These are phyloP conservation scores for Aspergillus ochraceus DNA, from an alignment of 2,329 filamentous ascomycete species.

Conservation along the genomic window DNA sequence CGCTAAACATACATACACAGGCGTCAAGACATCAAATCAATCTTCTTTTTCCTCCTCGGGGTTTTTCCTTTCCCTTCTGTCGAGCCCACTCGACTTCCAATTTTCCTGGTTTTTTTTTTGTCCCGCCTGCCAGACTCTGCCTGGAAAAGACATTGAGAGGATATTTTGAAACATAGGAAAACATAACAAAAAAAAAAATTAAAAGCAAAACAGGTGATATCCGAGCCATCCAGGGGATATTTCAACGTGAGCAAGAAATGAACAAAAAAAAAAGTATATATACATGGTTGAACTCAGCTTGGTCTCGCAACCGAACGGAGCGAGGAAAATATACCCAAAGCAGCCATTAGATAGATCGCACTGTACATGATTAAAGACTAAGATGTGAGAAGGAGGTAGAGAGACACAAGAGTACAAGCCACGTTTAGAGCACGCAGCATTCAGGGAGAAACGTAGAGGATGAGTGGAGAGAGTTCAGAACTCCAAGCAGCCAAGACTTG, in stretches of 20 bases:
- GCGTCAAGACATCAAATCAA: constrained; percentile 13
- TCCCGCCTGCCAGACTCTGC: constrained; percentile 2
- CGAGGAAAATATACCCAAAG: not conserved
- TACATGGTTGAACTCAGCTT: not conserved
- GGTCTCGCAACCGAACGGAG: not conserved
- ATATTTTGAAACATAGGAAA: not conserved
- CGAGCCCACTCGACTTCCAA: constrained; percentile 6
- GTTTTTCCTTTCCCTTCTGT: not conserved
- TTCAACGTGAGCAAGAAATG: constrained; percentile 1
- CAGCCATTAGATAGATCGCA: constrained; percentile 3
- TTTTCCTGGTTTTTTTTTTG: constrained; percentile 6
- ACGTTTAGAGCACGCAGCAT: not conserved
- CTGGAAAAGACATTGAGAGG: not conserved
- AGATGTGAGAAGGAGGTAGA: not conserved
- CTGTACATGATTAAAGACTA: not conserved
- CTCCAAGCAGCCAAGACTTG: not conserved
- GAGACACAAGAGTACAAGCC: not conserved
- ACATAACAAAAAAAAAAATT: constrained; percentile 8
- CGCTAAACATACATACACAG: constrained; percentile 18
- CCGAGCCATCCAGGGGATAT: constrained; percentile 17
- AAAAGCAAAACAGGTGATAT: constrained; percentile 16
- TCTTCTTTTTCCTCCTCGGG: constrained; percentile 3
- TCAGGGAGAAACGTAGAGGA: not conserved
- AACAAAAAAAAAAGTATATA: not conserved
- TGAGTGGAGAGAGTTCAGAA: constrained; percentile 11